These are phyloP conservation scores for Firmiana major DNA, from an alignment of 345 rosid species.

Conservation along the genomic window DNA sequence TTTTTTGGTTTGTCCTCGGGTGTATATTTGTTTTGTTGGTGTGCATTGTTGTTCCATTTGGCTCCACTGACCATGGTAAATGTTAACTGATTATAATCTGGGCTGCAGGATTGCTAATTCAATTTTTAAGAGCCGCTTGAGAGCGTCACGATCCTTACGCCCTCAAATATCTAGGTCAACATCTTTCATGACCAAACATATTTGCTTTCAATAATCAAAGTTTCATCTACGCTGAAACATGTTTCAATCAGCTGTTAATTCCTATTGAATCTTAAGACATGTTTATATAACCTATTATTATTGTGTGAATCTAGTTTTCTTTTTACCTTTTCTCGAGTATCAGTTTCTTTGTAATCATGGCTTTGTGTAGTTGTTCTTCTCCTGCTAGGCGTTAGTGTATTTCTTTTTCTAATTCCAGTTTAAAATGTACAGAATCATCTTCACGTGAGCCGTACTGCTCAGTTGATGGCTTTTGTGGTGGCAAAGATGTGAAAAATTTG, in stretches of 20 bases:
- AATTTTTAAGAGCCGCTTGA: constrained; percentile 58
- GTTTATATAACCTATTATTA: background rate
- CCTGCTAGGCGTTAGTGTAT: background rate
- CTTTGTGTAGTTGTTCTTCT: background rate
- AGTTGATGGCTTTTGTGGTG: constrained; percentile 18
- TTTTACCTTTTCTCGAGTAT: background rate
- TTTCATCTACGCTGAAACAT: background rate
- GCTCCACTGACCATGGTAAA: background rate
- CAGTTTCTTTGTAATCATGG: background rate
- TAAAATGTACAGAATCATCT: constrained; percentile 34
- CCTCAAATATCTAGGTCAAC: constrained; percentile 52
- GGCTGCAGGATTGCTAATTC: constrained; percentile 49
- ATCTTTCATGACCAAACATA: constrained; percentile 37
- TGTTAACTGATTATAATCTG: constrained; percentile 40
- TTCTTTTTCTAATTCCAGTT: background rate
- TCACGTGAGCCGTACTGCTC: constrained; percentile 17
- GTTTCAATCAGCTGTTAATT: background rate
- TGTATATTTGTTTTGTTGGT: background rate
- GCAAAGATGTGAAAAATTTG: constrained; percentile 25
- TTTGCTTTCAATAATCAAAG: constrained; percentile 2
- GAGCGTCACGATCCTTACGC: constrained; percentile 32
- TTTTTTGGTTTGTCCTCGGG: background rate
- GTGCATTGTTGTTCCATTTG: constrained; percentile 4
- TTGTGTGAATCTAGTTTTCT: background rate
- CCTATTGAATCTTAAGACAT: background rate